phyloP scores from a whole-genome alignment of 345 rosid species.

The Xanthoceras sorbifolium region DNA sequence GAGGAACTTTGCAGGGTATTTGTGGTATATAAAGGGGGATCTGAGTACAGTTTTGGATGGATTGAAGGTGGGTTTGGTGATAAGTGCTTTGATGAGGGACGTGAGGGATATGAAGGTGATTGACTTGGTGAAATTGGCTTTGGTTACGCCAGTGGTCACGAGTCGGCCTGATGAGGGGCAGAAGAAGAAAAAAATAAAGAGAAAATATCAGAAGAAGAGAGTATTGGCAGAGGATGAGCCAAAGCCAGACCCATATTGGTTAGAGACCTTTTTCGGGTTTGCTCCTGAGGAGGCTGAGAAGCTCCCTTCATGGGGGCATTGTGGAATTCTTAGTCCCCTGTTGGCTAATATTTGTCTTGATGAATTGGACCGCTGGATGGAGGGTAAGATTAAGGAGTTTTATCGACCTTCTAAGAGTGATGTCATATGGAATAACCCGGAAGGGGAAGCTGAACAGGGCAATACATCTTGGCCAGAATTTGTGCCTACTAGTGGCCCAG shows the following conservation, averaged over 20 bases:
- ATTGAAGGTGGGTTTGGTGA: constrained; percentile 79
- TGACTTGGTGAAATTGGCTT: constrained; percentile 77
- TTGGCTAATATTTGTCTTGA: constrained; percentile 86
- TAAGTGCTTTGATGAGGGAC: constrained; percentile 88
- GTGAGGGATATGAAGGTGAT: constrained; percentile 93
- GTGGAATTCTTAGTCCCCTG: constrained; percentile 93
- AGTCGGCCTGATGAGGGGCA: constrained; percentile 51
- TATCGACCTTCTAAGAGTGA: constrained; percentile 88
- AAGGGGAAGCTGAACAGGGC: constrained; percentile 92
- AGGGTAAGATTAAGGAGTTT: constrained; percentile 80
- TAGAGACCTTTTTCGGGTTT: constrained; percentile 91
- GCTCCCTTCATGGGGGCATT: constrained; percentile 93
- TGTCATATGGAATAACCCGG: constrained; percentile 91
- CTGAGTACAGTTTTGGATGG: constrained; percentile 92
- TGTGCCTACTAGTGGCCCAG: constrained; percentile 98
- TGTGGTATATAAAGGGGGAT: constrained; percentile 95
- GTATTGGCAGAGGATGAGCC: constrained; percentile 98
- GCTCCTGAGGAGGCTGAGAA: constrained; percentile 97
- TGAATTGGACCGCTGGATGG: constrained; percentile 91
- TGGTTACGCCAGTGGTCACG: constrained; percentile 81
- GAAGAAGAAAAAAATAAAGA: constrained; percentile 75
- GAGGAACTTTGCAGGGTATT: constrained; percentile 84
- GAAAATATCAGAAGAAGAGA: constrained; percentile 90
- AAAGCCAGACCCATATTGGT: constrained; percentile 97
- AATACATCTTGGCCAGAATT: constrained; percentile 98